phyloP scores from a whole-genome alignment of 108 stramenopile genomes.

The Cylindrotheca fusiformis region DNA sequence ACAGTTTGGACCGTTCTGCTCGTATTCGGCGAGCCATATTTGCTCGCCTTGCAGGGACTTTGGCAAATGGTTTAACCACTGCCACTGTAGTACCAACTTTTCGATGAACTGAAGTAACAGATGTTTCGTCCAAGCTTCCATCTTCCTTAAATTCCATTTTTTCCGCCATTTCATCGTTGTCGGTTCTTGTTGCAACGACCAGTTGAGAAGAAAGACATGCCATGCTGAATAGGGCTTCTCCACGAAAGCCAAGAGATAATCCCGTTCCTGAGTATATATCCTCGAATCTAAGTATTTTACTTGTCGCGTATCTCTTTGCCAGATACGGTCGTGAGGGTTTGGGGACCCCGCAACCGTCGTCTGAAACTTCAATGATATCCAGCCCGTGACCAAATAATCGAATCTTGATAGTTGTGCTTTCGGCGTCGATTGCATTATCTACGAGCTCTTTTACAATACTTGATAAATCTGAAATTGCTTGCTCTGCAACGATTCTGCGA shows the following conservation, averaged over 20 bases:
- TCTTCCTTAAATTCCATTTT: slow-evolving; percentile 57
- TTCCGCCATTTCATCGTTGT: slow-evolving; percentile 54
- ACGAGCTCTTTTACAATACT: slow-evolving; percentile 89
- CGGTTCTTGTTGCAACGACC: slow-evolving; percentile 64
- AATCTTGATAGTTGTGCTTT: slow-evolving; percentile 66
- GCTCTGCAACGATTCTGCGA: slow-evolving; percentile 79
- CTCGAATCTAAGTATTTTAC: slow-evolving; percentile 71
- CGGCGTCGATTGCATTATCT: slow-evolving; percentile 89
- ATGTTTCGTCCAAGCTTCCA: slow-evolving; percentile 34
- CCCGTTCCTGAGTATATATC: slow-evolving; percentile 61
- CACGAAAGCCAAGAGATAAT: slow-evolving; percentile 66
- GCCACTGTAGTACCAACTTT: slow-evolving; percentile 86
- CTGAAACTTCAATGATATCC: slow-evolving; percentile 80
- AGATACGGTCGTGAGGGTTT: slow-evolving; percentile 47
- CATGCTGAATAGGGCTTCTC: slow-evolving; percentile 87
- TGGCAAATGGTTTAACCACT: slow-evolving; percentile 72
- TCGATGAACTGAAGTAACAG: slow-evolving; percentile 34
- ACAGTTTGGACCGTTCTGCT: slow-evolving; percentile 61
- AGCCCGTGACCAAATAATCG: slow-evolving; percentile 76
- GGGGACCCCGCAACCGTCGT: slow-evolving; percentile 84
- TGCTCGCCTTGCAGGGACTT: slow-evolving; percentile 77
- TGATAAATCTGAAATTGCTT: slow-evolving; percentile 81
- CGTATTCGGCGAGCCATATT: slow-evolving; percentile 72
- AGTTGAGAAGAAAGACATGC: slow-evolving; percentile 61
- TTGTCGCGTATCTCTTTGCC: slow-evolving; percentile 83